Conservation (phyloP, 768 basidiomycete genomes). For the Russula earlei region DNA sequence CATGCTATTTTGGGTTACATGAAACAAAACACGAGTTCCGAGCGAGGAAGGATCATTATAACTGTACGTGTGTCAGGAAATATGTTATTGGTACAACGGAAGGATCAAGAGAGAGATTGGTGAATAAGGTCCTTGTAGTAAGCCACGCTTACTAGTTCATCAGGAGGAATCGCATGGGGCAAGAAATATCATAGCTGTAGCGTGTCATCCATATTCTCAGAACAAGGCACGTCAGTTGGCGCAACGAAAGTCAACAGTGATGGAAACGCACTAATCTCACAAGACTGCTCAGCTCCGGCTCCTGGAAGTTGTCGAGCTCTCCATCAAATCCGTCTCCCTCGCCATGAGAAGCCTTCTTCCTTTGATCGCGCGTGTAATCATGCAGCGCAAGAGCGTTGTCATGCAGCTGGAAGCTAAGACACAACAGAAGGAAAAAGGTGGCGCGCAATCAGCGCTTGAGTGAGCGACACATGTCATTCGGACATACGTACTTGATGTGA, state of each 20-base stretch:
- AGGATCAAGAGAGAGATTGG: not conserved
- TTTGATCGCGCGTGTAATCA: slow-evolving; percentile 3
- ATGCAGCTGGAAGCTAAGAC: slow-evolving; percentile 4
- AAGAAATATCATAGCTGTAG: not conserved
- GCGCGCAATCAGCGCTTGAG: not conserved
- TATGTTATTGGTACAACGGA: not conserved
- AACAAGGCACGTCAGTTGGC: not conserved
- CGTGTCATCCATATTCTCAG: not conserved
- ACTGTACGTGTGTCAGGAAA: not conserved
- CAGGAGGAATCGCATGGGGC: not conserved
- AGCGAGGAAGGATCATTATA: not conserved
- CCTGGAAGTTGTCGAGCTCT: slow-evolving; percentile 11
- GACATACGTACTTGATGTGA: slow-evolving; percentile 14
- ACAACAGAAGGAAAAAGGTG: not conserved
- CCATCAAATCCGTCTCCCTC: slow-evolving; percentile 4
- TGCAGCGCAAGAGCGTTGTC: slow-evolving; percentile 2
- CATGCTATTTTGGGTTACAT: not conserved
- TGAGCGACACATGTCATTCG: not conserved
- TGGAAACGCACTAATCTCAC: slow-evolving; percentile 3
- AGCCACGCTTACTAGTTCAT: too few relatives aligned
- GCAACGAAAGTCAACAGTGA: not conserved
- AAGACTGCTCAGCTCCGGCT: slow-evolving; percentile 11
- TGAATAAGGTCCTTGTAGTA: not conserved
- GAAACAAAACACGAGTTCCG: not conserved
- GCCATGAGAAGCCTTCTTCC: not conserved